phyloP scores from a whole-genome alignment of 2,329 filamentous ascomycete genomes.

The Phialemonium atrogriseum region DNA sequence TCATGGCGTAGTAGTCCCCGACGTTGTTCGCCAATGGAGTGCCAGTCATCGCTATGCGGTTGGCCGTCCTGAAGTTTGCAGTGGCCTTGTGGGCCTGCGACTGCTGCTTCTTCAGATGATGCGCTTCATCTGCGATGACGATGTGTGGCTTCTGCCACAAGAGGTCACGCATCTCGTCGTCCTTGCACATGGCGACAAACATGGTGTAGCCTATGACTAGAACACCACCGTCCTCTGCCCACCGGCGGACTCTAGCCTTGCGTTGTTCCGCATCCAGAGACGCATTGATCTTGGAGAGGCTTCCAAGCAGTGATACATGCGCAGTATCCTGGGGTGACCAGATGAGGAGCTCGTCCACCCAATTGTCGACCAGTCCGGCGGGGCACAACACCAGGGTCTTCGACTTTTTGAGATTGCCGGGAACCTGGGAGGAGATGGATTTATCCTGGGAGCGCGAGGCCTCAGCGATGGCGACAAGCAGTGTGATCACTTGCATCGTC shows the following conservation, averaged over 20 bases:
- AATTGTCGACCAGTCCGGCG: slow-evolving; percentile 68
- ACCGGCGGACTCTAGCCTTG: slow-evolving; percentile 38
- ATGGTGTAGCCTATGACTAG: slow-evolving; percentile 70
- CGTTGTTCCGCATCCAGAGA: slow-evolving; percentile 18
- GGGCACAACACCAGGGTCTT: slow-evolving; percentile 71
- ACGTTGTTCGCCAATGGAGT: slow-evolving; percentile 82
- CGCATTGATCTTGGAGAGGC: slow-evolving; percentile 44
- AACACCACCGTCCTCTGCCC: slow-evolving; percentile 60
- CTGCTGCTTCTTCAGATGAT: slow-evolving; percentile 61
- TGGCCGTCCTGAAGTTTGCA: slow-evolving; percentile 53
- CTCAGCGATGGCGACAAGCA: slow-evolving; percentile 68
- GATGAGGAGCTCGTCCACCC: slow-evolving; percentile 64
- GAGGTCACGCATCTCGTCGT: slow-evolving; percentile 25
- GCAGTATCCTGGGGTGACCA: slow-evolving; percentile 50
- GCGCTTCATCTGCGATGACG: slow-evolving; percentile 80
- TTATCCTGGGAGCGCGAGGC: slow-evolving; percentile 52
- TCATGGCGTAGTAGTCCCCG: slow-evolving; percentile 76
- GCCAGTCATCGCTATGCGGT: slow-evolving; percentile 76
- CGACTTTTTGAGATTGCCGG: slow-evolving; percentile 50
- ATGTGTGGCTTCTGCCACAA: slow-evolving; percentile 58
- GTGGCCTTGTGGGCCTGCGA: slow-evolving; percentile 46
- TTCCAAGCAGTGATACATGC: slow-evolving; percentile 40
- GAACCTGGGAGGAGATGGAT: slow-evolving; percentile 57
- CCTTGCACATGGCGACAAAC: slow-evolving; percentile 38
- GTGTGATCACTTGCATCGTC: slow-evolving; percentile 81